A percentile compares a stretch with the other conserved stretches of the same genome.
These are phyloP conservation scores for Amyloporia xantha DNA, from an alignment of 768 basidiomycete genomes.

Conservation along the genomic window DNA sequence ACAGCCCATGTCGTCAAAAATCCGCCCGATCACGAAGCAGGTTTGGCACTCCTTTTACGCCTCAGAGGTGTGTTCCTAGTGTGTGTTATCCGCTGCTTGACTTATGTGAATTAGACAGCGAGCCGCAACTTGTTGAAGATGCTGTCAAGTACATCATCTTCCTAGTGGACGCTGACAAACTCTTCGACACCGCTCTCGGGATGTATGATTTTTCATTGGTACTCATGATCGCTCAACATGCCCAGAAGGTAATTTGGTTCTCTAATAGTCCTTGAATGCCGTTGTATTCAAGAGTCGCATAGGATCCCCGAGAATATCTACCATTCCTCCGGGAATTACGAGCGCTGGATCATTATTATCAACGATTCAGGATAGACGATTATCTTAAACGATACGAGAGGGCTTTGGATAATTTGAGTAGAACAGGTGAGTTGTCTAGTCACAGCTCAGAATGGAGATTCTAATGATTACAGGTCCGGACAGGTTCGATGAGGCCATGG, in stretches of 20 bases:
- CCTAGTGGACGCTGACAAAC: slow-evolving; percentile 83
- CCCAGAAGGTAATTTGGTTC: slow-evolving; percentile 68
- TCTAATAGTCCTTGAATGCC: background rate
- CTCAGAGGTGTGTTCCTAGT: slow-evolving; percentile 71
- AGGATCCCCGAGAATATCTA: slow-evolving; percentile 98
- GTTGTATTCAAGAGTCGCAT: slow-evolving; percentile 3
- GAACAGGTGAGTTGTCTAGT: slow-evolving; percentile 50
- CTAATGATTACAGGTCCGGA: slow-evolving; percentile 41
- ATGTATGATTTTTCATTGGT: slow-evolving; percentile 99
- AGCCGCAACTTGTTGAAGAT: slow-evolving; percentile 82
- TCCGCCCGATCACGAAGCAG: slow-evolving; percentile 88
- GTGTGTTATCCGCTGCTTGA: background rate
- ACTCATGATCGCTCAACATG: slow-evolving; percentile 92
- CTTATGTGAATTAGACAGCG: slow-evolving; percentile 32
- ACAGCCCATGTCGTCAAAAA: slow-evolving; percentile 90
- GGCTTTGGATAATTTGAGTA: slow-evolving; percentile 67
- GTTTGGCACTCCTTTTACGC: slow-evolving; percentile 63
- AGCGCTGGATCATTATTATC: slow-evolving; percentile 72
- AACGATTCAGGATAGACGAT: slow-evolving; percentile 89
- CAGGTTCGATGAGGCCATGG: slow-evolving; percentile 72
- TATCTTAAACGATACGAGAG: slow-evolving; percentile 71
- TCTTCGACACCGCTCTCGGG: slow-evolving; percentile 93
- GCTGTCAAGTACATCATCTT: slow-evolving; percentile 99
- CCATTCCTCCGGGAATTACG: slow-evolving; percentile 92
- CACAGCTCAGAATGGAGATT: background rate